Percentiles rank a stretch among this genome's conserved stretches.
phyloP scores from a whole-genome alignment of 306 rosid species.

The Lathyrus oleraceus region DNA sequence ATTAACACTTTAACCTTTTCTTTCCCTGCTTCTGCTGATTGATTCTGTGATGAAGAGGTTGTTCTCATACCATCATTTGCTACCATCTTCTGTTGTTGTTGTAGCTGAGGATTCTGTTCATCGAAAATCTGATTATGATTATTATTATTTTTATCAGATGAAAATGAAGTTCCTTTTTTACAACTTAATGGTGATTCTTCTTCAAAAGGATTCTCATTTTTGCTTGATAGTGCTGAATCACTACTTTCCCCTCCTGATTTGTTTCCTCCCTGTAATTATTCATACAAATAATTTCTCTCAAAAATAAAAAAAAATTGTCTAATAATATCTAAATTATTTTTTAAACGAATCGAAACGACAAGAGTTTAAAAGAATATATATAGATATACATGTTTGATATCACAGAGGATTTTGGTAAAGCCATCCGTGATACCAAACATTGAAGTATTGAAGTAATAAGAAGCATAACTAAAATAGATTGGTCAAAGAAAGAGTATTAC shows the following conservation, averaged over 20 bases:
- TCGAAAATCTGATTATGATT: conserved; percentile 16
- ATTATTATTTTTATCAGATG: conserved; percentile 38
- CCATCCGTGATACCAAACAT: too few relatives aligned
- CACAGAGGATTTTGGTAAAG: accelerated
- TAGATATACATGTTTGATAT: too few relatives aligned
- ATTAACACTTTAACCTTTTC: conserved; percentile 60
- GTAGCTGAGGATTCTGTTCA: conserved; percentile 17
- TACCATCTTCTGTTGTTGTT: conserved; percentile 43
- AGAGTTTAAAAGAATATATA: background rate
- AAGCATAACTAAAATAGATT: conserved; percentile 10
- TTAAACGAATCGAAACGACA: background rate
- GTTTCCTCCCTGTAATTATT: conserved; percentile 49
- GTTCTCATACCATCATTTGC: conserved; percentile 49
- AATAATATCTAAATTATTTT: background rate
- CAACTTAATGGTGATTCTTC: conserved; percentile 72
- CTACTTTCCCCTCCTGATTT: conserved; percentile 83
- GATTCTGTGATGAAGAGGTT: conserved; percentile 54
- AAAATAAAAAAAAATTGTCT: background rate
- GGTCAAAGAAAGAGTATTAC: conserved; percentile 53
- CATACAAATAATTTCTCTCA: too few relatives aligned
- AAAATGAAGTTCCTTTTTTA: conserved; percentile 50
- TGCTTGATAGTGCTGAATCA: conserved; percentile 77
- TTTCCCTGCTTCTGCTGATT: conserved; percentile 55
- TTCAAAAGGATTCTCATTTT: conserved; percentile 60
- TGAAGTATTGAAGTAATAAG: background rate